Conservation (phyloP, 2,329 filamentous ascomycete species). For the Apiospora arundinis region DNA sequence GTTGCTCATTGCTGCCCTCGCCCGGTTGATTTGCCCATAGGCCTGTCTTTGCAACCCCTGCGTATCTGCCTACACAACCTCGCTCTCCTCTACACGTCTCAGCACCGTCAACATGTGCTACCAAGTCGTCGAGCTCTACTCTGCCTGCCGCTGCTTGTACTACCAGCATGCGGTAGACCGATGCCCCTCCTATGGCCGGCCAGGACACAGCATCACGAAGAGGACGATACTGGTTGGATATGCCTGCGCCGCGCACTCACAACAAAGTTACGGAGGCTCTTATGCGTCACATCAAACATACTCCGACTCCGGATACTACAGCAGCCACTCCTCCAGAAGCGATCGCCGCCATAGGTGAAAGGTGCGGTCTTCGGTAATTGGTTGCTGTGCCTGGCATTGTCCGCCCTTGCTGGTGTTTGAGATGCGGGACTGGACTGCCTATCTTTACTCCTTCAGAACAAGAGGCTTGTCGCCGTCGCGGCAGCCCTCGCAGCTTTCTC, state of each 20-base stretch:
- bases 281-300: conserved; percentile 51
- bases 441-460: conserved; percentile 54
- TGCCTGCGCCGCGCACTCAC: conserved; percentile 67
- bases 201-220: conserved; percentile 74
- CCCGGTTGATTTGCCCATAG: neutral
- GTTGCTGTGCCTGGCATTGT: conserved; percentile 49
- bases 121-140: conserved; percentile 84
- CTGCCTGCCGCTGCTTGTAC: conserved; percentile 87
- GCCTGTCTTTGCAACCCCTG: neutral
- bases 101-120: conserved; percentile 74
- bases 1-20: neutral
- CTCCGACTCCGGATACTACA: conserved; percentile 62
- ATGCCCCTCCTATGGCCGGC: conserved; percentile 76
- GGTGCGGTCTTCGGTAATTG: conserved; percentile 58
- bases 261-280: conserved; percentile 44
- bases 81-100: neutral
- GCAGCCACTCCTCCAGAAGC: conserved; percentile 53
- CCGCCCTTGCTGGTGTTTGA: conserved; percentile 51
- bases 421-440: conserved; percentile 53
- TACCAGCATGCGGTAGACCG: conserved; percentile 86
- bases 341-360: conserved; percentile 55
- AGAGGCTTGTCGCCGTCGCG: conserved; percentile 42
- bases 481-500: conserved; percentile 55
- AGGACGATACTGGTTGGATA: conserved; percentile 85
- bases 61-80: neutral